Base-by-base conservation (phyloP, 352 stramenopile species). In the Phytophthora meadii region DNA sequence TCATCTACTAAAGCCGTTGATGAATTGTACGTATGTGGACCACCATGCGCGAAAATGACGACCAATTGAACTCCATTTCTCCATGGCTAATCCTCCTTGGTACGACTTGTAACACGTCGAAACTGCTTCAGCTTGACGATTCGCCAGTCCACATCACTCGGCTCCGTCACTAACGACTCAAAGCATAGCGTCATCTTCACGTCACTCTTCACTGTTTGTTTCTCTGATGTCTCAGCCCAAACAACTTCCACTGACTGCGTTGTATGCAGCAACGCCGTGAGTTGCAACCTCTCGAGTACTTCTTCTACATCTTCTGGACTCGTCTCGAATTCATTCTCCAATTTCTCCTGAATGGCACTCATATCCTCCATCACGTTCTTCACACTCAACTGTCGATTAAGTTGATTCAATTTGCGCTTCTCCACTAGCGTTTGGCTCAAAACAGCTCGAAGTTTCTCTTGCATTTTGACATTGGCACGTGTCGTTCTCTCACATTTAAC, bases 101-200 rank as follows among this genome's bases (percentile, higher is more conserved):
- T 59, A 11, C 48, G 50, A 12, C 45, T 62, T 14, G 56, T n/a
- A 11, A 62, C 44, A 4, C 60, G 52, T 34, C 60, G 30, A 6
- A 37, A 19, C 37, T 68, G 52, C 17, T 53, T 62, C 45, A 68
- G 52, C 19, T 39, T 51, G 17, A 60, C 24, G 30, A 81, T 73
- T 8, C 57, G 55, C 72, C 72, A 81, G 41, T 81, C 72, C 14
- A 81, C 41, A 15, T 81, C 68, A 14, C 72, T 54, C 0, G 72
- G 72, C 4, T 63, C 24, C 10, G 68, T 81, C 28, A 81, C 72
- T 5, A 66, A 34, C 10, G 72, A 77, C 41, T 68, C 65, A 34
- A 81, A 77, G 14, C 45, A 14, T 55, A 66, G 61, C 12, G 17
- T 41, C 25, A 51, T 61, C 44, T 58, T 54, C 8, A 62, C 55